Base-by-base conservation (phyloP, 192 early-diverging fungal species). In the Entomortierella chlamydospora region DNA sequence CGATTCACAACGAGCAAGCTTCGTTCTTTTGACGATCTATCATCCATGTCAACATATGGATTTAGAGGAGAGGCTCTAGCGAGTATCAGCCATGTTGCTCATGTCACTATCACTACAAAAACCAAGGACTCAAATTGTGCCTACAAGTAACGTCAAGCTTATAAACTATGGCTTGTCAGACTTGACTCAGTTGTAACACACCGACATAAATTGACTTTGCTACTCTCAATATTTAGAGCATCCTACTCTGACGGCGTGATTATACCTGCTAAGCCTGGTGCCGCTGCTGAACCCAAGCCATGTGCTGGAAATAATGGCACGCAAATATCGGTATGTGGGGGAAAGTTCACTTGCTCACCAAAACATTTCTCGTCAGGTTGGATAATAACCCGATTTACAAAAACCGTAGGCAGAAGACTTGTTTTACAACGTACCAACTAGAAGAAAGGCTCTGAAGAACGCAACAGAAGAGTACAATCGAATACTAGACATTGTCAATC, bases 61-160 rank as follows among this genome's bases (percentile, higher is more conserved):
- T 99, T 99, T 76, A 89, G 98, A 45, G 98, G 98, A 17, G 97
- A 99, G 74, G 97, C 97, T 2, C 82, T 99, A 57, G 98, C 98
- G 1, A 97, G 95, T 82, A 96, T 99, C 64, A 94, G 94, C 56
- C 95, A 97, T 66, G 93, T 99, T 22, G 93, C 97, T 4, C 95
- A 97, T 81, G 87, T 99, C 37, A 93, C 94, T 23, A 94, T 96
- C 58, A 91, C 91, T 5, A 91, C 94, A 4, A 93, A 92, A 45
- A 92, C 92, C 17, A 87, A 87, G 3, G 91, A 92, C 52, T 91
- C 90, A 3, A 87, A 88, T 23, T 94, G 91, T 68, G 93, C 93
- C 5, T 95, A 88, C 62, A 87, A 84, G 85, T 93, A 31, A 20
- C 7, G 6, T 47, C 20, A 47, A 76, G 61, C 62, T 26, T 51